Base-by-base conservation (phyloP, 2,329 filamentous ascomycete species). In the Aspergillus versicolor region DNA sequence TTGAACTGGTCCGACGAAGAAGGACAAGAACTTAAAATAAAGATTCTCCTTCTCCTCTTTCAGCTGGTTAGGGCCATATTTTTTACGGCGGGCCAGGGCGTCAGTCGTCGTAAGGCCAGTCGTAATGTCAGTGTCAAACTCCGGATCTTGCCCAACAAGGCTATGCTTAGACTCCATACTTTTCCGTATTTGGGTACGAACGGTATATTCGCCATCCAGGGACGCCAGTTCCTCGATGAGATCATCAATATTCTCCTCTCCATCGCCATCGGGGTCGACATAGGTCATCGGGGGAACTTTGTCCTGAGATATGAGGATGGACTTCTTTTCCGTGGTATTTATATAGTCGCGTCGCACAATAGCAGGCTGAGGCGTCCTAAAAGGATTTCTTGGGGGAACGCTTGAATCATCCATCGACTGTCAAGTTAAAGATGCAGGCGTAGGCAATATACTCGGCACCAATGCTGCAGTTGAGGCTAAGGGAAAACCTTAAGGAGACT, bases 21-120 rank as follows among this genome's bases (percentile, higher is more conserved):
- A 94, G 67, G 83, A 82, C 21, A 86, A 69, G 76, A 96, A 95
- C 81, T 95, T 94, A 69, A 94, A 82, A 60, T 92, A 76, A 57
- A 92, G 70, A 70, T 92, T 95, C 77, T 92, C 88, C 78, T 91
- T 92, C 80, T 93, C 89, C 78, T 95, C 90, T 77, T 90, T 92
- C 89, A 96, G 91, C 74, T 91, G 87, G 74, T 96, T 96, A 71
- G 90, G 81, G 73, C 91, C 91, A 73, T 87, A 90, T 75, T 89
- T 90, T 79, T 84, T 87, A 58, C 87, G 83, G 41, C 82, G 78
- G 11, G 78, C 70, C 32, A 77, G 61, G 50, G 92, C 90, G 77
- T 95, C 88, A 44, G 80, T 74, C 57, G 89, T 84, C 13, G 85
- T 91, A 8, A 96, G 82, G 82, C 91, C 90, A 19, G 82, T 77